Evolutionary conservation across 2,329 filamentous ascomycete genomes (phyloP).

Genomic region (Rutstroemia sp.): DNA sequence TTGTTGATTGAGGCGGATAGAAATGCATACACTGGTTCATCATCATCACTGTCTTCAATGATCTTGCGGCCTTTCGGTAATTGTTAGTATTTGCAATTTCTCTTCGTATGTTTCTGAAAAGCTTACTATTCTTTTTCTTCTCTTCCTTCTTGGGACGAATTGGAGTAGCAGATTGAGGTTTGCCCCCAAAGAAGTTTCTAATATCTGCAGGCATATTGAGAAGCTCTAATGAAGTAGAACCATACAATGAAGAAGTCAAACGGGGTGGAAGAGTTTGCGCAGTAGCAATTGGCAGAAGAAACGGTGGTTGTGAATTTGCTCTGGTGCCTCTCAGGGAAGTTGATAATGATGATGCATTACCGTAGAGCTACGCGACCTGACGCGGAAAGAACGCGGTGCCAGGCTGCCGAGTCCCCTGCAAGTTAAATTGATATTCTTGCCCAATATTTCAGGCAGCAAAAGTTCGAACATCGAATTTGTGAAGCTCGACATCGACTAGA

Average conservation of each 20-base stretch:
- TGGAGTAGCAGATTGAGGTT: conserved; percentile 37
- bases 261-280: background rate
- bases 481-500: background rate
- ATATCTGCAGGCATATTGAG: conserved; percentile 77
- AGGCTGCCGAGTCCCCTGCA: background rate
- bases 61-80: conserved; percentile 54
- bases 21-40: conserved; percentile 42
- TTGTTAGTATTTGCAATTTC: conserved; percentile 9
- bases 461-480: background rate
- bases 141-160: conserved; percentile 34
- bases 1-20: background rate
- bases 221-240: background rate
- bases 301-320: background rate
- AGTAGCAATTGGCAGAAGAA: conserved; percentile 1
- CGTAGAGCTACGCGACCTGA: conserved; percentile 2
- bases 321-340: background rate
- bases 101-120: background rate
- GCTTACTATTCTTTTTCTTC: conserved; percentile 28
- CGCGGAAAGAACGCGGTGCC: conserved; percentile 6
- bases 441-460: background rate
- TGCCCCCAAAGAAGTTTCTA: conserved; percentile 80
- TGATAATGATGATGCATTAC: background rate
- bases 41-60: conserved; percentile 74
- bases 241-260: background rate
- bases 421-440: conserved; percentile 2